A percentile compares a stretch with the other conserved stretches of the same genome.
phyloP scores from a whole-genome alignment of 352 stramenopile species.

The Pythium aquatile region DNA sequence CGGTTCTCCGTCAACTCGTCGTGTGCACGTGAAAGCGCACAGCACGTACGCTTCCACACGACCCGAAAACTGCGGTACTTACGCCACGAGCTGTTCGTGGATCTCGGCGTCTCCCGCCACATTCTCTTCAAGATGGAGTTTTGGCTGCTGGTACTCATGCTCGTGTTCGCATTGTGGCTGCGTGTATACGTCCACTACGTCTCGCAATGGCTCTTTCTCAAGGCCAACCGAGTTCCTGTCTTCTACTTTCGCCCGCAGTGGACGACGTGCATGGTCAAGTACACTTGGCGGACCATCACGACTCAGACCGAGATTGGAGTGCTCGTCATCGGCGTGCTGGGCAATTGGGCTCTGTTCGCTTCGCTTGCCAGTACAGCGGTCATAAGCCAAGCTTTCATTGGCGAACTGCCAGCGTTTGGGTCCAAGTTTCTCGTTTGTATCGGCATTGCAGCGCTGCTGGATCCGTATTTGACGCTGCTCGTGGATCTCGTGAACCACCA shows the following conservation, averaged over 20 bases:
- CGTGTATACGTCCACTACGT: constrained; percentile 89
- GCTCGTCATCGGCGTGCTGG: constrained; percentile 54
- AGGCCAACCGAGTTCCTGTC: constrained; percentile 61
- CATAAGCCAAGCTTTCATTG: constrained; percentile 43
- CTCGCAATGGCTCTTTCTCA: constrained; percentile 84
- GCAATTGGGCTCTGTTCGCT: constrained; percentile 53
- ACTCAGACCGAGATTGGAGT: constrained; percentile 66
- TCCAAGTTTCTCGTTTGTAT: constrained; percentile 80
- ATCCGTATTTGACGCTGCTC: constrained; percentile 78
- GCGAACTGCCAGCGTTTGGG: constrained; percentile 67
- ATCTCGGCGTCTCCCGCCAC: constrained; percentile 47
- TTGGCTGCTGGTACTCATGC: constrained; percentile 61
- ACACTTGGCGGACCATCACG: constrained; percentile 66
- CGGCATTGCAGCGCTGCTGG: constrained; percentile 70
- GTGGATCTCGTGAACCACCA: constrained; percentile 79
- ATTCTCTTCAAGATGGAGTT: constrained; percentile 72
- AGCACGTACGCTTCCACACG: constrained; percentile 59
- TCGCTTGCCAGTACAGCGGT: constrained; percentile 42
- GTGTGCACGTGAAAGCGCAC: constrained; percentile 43
- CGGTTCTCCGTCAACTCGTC: constrained; percentile 52
- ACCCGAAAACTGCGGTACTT: constrained; percentile 79
- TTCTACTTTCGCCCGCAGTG: constrained; percentile 71
- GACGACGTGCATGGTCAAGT: constrained; percentile 82
- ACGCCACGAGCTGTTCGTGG: constrained; percentile 73
- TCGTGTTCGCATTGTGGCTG: constrained; percentile 78